Conservation (phyloP, 495 filamentous ascomycete genomes). For the Xylaria nigripes region DNA sequence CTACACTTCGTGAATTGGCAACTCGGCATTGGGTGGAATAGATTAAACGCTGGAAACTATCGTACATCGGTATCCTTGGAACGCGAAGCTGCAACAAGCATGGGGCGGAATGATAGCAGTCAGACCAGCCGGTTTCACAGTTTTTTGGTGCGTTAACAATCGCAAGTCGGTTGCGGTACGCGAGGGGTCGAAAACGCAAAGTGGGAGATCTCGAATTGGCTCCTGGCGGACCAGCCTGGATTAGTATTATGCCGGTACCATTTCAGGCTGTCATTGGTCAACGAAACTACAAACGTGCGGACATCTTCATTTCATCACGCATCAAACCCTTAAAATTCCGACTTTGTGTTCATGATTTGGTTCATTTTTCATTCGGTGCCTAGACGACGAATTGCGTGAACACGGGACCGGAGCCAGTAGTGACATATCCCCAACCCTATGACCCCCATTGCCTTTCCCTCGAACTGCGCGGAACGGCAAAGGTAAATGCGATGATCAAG, state of each 20-base stretch:
- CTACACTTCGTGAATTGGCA: too few relatives aligned
- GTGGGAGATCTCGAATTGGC: not conserved
- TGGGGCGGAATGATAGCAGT: too few relatives aligned
- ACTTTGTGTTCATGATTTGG: conserved; percentile 19
- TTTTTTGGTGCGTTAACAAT: not conserved
- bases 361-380: conserved; percentile 28
- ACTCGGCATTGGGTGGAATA: too few relatives aligned
- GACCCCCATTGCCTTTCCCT: conserved; percentile 24
- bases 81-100: too few relatives aligned
- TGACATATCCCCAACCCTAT: conserved; percentile 23
- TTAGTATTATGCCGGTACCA: not conserved
- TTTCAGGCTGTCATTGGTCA: not conserved
- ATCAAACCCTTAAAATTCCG: conserved; percentile 6
- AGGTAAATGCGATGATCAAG: conserved; percentile 28
- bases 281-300: not conserved
- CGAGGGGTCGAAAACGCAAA: not conserved
- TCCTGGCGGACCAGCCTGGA: not conserved
- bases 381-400: conserved; percentile 27
- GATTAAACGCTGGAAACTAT: too few relatives aligned
- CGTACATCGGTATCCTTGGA: too few relatives aligned
- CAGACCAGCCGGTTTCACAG: too few relatives aligned
- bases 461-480: conserved; percentile 25
- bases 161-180: not conserved
- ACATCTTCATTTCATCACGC: conserved; percentile 1
- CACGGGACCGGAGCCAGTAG: conserved; percentile 26